Conservation (phyloP, 169 alveolate genomes). For the Plasmodium berghei region DNA sequence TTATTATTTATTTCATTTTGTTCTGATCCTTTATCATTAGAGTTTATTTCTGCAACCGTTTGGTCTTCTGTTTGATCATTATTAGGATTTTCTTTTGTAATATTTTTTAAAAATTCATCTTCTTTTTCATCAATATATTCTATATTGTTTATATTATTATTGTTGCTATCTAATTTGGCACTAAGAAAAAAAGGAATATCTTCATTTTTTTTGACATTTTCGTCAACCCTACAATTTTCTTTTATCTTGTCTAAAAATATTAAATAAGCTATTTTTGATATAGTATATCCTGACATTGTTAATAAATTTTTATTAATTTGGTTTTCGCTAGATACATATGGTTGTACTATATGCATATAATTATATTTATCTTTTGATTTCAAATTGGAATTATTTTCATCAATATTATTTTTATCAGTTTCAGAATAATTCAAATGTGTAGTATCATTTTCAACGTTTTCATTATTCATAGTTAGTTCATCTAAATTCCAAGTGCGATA, state of each 20-base stretch:
- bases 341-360: slow-evolving; percentile 7
- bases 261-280: slow-evolving; percentile 60
- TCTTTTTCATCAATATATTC: slow-evolving; percentile 49
- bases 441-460: slow-evolving; percentile 1
- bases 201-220: slow-evolving; percentile 59
- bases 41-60: background rate
- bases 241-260: slow-evolving; percentile 67
- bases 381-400: background rate
- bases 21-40: background rate
- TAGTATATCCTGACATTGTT: slow-evolving; percentile 66
- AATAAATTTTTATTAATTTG: slow-evolving; percentile 56
- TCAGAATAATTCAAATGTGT: background rate
- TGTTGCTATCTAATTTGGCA: slow-evolving; percentile 30
- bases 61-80: slow-evolving; percentile 17
- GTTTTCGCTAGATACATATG: slow-evolving; percentile 60
- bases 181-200: slow-evolving; percentile 67
- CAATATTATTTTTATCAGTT: background rate
- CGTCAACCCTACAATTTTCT: slow-evolving; percentile 61
- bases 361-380: slow-evolving; percentile 8
- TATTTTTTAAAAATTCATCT: slow-evolving; percentile 35
- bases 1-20: background rate
- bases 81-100: background rate
- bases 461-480: slow-evolving; percentile 1
- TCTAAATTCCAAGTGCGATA: background rate
- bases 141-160: slow-evolving; percentile 3